phyloP scores from a whole-genome alignment of 2,329 filamentous ascomycete species.

The Neofusicoccum laricinum region DNA sequence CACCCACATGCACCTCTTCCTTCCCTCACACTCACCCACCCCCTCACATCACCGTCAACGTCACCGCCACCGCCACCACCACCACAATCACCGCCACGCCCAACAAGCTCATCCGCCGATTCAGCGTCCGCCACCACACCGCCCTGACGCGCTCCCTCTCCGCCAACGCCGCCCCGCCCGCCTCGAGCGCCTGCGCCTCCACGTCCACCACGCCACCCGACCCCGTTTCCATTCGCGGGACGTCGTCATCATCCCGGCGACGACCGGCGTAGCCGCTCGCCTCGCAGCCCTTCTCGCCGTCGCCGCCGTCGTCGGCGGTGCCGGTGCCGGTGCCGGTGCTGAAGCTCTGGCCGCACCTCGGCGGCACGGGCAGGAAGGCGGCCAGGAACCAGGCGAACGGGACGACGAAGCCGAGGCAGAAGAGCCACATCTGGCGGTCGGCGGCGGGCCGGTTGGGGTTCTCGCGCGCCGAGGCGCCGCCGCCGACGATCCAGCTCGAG shows the following conservation, averaged over 20 bases:
- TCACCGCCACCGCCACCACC: constrained; percentile 1
- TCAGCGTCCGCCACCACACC: constrained; percentile 6
- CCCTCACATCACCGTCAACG: not conserved
- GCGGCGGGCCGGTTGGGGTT: not conserved
- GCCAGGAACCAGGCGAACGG: constrained; percentile 15
- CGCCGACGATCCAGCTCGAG: not conserved
- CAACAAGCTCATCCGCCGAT: constrained; percentile 4
- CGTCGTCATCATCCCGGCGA: not conserved
- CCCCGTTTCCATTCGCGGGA: not conserved
- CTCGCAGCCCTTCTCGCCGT: not conserved
- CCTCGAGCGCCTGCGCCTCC: not conserved
- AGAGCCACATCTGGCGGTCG: constrained; percentile 7
- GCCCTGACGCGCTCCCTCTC: not conserved
- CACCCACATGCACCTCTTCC: too few species aligned
- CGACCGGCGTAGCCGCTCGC: too few species aligned
- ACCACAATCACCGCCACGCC: not conserved
- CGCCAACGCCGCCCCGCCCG: not conserved
- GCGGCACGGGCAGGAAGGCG: not conserved
- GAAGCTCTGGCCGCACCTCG: not conserved
- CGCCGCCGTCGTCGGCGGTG: not conserved
- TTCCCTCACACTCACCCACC: too few species aligned
- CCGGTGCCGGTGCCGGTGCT: too few species aligned
- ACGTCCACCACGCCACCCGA: not conserved
- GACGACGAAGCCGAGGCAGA: constrained; percentile 5
- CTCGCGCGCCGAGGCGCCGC: not conserved